Conservation (phyloP, 129 eudicot species). For the Smallanthus sonchifolius region DNA sequence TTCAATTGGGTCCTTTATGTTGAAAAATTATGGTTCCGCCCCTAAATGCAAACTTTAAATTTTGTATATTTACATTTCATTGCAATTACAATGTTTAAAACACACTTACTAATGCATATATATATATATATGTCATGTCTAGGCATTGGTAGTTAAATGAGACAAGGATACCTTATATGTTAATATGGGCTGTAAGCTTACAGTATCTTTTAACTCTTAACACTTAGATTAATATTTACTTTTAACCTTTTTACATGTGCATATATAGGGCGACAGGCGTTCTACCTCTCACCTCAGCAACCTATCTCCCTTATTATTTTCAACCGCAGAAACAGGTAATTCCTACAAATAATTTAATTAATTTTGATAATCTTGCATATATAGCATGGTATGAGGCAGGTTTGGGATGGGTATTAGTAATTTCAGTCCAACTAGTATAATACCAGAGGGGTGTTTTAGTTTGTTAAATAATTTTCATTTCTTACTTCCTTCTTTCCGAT, state of each 20-base stretch:
- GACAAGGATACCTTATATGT: background rate
- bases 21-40: background rate
- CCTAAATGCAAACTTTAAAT: too few species aligned
- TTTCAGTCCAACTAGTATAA: too few species aligned
- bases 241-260: background rate
- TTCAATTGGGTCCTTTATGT: background rate
- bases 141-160: background rate
- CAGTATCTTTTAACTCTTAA: too few species aligned
- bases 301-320: background rate
- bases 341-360: background rate
- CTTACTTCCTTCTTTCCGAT: too few species aligned
- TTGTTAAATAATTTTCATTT: too few species aligned
- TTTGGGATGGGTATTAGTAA: too few species aligned
- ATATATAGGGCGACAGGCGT: conserved; percentile 5
- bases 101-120: background rate
- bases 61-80: too few species aligned
- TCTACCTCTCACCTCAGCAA: conserved; percentile 5
- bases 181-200: background rate
- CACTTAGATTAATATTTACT: background rate
- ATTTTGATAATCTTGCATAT: background rate
- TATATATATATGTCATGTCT: background rate
- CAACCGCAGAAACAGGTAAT: background rate
- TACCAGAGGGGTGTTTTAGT: too few species aligned
- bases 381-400: too few species aligned
- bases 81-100: too few species aligned